These are phyloP conservation scores for Talaromyces albobiverticillius DNA, from an alignment of 2,329 filamentous ascomycete genomes.

Conservation along the genomic window DNA sequence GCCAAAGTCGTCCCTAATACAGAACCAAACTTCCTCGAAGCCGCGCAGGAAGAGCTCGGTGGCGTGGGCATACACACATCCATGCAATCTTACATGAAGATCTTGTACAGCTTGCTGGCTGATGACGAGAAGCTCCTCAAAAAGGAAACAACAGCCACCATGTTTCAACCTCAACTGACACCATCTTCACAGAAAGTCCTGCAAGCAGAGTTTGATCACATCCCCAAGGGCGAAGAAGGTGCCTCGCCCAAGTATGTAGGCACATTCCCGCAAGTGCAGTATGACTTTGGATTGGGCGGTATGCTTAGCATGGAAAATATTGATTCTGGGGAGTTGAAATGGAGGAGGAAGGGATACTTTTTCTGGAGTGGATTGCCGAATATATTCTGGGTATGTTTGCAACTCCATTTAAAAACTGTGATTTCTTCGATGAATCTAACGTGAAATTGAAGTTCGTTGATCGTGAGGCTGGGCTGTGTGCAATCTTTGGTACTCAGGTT, in stretches of 20 bases:
- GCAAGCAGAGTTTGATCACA: constrained; percentile 1
- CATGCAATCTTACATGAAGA: constrained; percentile 6
- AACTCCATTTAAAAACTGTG: background rate
- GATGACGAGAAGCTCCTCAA: constrained; percentile 9
- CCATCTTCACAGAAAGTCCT: background rate
- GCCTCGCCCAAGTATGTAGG: constrained; percentile 6
- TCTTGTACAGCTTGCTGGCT: constrained; percentile 4
- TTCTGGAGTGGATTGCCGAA: constrained; percentile 13
- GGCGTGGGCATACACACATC: constrained; percentile 5
- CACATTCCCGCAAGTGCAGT: constrained; percentile 6
- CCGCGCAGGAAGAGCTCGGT: constrained; percentile 7
- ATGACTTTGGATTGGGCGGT: constrained; percentile 8
- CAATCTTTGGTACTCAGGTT: constrained; percentile 10
- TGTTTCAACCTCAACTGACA: constrained; percentile 10
- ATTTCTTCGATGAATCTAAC: background rate
- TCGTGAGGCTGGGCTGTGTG: constrained; percentile 11
- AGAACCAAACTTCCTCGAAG: background rate
- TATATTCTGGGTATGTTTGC: constrained; percentile 9
- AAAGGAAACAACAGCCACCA: background rate
- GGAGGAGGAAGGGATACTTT: constrained; percentile 13
- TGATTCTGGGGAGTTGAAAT: constrained; percentile 3
- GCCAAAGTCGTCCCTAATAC: constrained; percentile 4
- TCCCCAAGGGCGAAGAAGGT: background rate
- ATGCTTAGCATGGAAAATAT: constrained; percentile 10
- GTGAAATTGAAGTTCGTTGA: constrained; percentile 6